Evolutionary conservation across 495 filamentous ascomycete species (phyloP), one percentile per base, ranked within the genome.

Genomic region (Darksidea phi): DNA sequence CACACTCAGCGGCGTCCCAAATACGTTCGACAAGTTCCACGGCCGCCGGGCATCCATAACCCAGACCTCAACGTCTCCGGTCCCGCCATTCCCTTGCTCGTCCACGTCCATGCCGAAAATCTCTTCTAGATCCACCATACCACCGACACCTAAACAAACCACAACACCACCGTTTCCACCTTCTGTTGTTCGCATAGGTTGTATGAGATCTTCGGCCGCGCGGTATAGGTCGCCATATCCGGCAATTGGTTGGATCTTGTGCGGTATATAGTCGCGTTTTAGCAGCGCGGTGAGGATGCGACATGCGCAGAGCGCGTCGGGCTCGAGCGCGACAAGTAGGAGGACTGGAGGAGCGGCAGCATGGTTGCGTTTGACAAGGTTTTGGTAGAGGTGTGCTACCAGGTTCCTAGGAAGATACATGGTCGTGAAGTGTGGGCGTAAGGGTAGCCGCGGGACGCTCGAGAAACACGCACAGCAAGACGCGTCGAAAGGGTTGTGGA

Each of bases 331-430:
- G 59, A 90, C 91, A 48, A 98, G 86, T 56, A 98, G 84, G n/a
- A 97, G 81, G 61, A 97, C 89, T 3, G 90, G 90, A 38, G 92
- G 88, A 3, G 90, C 92, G 23, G 91, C 83, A 7, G 90, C 84
- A 71, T 94, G 88, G 56, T 90, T 86, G 26, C 87, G 86, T 68
- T 81, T 81, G 71, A 91, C 82, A 47, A 97, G 86, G 74, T 95
- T 86, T 54, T 82, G 79, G 81, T 98, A 97, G 67, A 97, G 86
- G 64, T 91, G 90, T 37, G 89, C 86, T 72, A 98, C 87, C 57
- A 94, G 84, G 63, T 80, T 78, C 67, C 95, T 90, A 63, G 94
- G 94, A 53, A 98, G 89, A 85, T 95, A 96, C 94, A 98, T 98
- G 52, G 52, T 69, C 18, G 61, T 46, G 55, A 37, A 28, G 37